These are phyloP conservation scores for Venturia pyrina DNA, from an alignment of 2,329 filamentous ascomycete genomes.

Conservation along the genomic window DNA sequence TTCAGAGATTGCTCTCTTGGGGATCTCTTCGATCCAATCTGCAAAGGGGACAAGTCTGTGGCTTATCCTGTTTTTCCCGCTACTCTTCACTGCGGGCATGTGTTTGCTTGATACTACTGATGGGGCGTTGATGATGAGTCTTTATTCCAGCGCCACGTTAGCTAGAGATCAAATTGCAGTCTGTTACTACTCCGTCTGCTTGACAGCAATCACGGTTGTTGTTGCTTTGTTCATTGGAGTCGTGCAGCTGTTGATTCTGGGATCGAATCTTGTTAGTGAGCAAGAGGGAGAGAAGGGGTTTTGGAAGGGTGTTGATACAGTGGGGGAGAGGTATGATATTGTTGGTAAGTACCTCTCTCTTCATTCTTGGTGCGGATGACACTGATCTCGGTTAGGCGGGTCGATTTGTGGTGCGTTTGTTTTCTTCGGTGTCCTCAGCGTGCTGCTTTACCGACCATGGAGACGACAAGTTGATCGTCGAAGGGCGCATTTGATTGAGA, in stretches of 20 bases:
- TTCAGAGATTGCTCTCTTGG: conserved; percentile 83
- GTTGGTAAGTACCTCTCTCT: conserved; percentile 43
- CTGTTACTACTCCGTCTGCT: conserved; percentile 83
- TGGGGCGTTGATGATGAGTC: conserved; percentile 86
- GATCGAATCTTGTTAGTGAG: conserved; percentile 54
- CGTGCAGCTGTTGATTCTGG: conserved; percentile 64
- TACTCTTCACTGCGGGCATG: conserved; percentile 91
- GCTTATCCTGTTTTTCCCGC: conserved; percentile 85
- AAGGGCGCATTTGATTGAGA: conserved; percentile 14
- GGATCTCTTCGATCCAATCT: conserved; percentile 80
- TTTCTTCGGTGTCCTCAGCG: conserved; percentile 61
- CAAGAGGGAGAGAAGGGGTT: conserved; percentile 67
- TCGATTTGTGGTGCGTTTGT: conserved; percentile 79
- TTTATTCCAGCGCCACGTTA: conserved; percentile 75
- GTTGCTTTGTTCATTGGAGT: conserved; percentile 79
- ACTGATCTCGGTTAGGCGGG: conserved; percentile 36
- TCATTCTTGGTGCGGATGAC: background rate
- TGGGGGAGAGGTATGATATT: conserved; percentile 74
- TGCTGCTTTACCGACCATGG: conserved; percentile 74
- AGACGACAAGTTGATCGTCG: conserved; percentile 45
- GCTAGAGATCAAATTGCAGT: conserved; percentile 79
- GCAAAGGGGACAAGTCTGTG: conserved; percentile 81
- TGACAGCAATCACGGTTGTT: conserved; percentile 72
- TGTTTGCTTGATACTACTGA: conserved; percentile 88
- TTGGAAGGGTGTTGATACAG: conserved; percentile 75